Conservation (phyloP, 129 eudicot genomes). For the Scalesia atractyloides region DNA sequence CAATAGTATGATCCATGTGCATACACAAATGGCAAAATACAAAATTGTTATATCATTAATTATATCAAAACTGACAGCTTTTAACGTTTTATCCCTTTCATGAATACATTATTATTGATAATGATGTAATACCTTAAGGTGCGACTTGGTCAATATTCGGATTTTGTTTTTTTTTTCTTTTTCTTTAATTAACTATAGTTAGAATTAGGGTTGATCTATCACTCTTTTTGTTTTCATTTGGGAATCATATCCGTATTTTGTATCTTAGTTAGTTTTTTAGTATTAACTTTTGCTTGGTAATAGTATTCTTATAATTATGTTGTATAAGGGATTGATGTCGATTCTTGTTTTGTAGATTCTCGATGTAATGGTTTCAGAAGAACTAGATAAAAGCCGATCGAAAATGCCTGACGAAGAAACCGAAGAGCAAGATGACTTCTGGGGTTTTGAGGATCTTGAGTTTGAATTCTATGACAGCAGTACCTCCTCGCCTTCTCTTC, state of each 20-base stretch:
- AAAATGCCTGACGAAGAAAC: conserved; percentile 75
- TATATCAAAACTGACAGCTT: conserved; percentile 1
- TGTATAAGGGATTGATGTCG: neutral
- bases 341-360: conserved; percentile 48
- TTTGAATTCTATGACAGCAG: conserved; percentile 53
- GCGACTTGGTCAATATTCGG: conserved; percentile 20
- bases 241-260: conserved; percentile 9
- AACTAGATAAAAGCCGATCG: conserved; percentile 59
- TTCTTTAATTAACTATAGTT: conserved; percentile 5
- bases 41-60: conserved; percentile 13
- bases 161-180: conserved; percentile 9
- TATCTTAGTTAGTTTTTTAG: neutral
- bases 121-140: conserved; percentile 17
- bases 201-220: neutral
- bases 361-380: conserved; percentile 68
- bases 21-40: conserved; percentile 15
- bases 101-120: conserved; percentile 19
- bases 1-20: conserved; percentile 23
- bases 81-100: neutral
- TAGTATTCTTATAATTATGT: neutral
- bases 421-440: conserved; percentile 60
- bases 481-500: conserved; percentile 55
- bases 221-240: conserved; percentile 16
- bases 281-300: neutral
- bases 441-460: conserved; percentile 94